phyloP scores from a whole-genome alignment of 805 yeast species.

The Yamadazyma insecticola region DNA sequence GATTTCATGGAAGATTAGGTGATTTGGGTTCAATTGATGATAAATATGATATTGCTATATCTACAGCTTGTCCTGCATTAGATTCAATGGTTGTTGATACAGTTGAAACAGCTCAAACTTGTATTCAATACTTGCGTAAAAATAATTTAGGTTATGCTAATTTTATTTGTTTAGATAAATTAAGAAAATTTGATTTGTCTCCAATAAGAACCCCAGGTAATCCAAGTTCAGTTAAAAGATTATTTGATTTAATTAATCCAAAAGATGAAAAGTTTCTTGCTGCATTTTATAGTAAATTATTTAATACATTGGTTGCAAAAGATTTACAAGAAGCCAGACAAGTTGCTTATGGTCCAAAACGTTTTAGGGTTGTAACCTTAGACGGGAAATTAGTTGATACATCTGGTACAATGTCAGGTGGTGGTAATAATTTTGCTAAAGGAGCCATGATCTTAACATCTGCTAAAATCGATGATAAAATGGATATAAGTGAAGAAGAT shows the following conservation, averaged over 20 bases:
- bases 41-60: slow-evolving; percentile 85
- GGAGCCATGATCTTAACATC: slow-evolving; percentile 73
- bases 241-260: slow-evolving; percentile 78
- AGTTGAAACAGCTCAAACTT: slow-evolving; percentile 54
- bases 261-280: slow-evolving; percentile 65
- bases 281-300: slow-evolving; percentile 84
- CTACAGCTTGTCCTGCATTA: slow-evolving; percentile 89
- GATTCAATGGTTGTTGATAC: slow-evolving; percentile 92
- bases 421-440: slow-evolving; percentile 65
- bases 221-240: slow-evolving; percentile 62
- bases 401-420: slow-evolving; percentile 96
- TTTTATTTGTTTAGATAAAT: slow-evolving; percentile 73
- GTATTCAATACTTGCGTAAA: slow-evolving; percentile 76
- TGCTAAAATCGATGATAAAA: slow-evolving; percentile 16
- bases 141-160: slow-evolving; percentile 85
- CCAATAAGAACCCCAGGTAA: slow-evolving; percentile 64
- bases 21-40: slow-evolving; percentile 89
- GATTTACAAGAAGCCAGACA: slow-evolving; percentile 75
- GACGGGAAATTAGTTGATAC: slow-evolving; percentile 90
- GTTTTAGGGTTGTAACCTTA: slow-evolving; percentile 87
- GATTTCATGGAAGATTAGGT: slow-evolving; percentile 88
- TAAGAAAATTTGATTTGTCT: slow-evolving; percentile 56
- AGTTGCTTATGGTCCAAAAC: slow-evolving; percentile 77
- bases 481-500: slow-evolving; percentile 51
- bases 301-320: slow-evolving; percentile 82